These are phyloP conservation scores for Geranium rotundifolium DNA, from an alignment of 345 rosid genomes.

Conservation along the genomic window DNA sequence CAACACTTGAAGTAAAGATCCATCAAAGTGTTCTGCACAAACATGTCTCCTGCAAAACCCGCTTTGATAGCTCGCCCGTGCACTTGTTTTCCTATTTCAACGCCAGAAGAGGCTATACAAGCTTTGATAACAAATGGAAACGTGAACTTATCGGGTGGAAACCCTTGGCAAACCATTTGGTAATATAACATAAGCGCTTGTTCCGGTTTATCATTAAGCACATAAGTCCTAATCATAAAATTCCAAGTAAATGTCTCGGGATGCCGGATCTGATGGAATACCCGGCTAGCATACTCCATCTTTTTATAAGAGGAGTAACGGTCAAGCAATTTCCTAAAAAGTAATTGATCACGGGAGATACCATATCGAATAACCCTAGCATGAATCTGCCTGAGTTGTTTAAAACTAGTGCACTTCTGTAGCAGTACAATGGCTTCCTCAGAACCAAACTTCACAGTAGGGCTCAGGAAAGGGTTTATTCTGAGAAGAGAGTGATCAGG, in stretches of 20 bases:
- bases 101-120: slow-evolving; percentile 26
- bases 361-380: slow-evolving; percentile 37
- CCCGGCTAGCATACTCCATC: slow-evolving; percentile 35
- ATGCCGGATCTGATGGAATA: slow-evolving; percentile 32
- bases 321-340: slow-evolving; percentile 43
- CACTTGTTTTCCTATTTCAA: slow-evolving; percentile 35
- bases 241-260: slow-evolving; percentile 60
- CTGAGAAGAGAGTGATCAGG: slow-evolving; percentile 12
- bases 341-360: slow-evolving; percentile 38
- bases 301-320: slow-evolving; percentile 33
- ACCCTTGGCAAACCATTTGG: slow-evolving; percentile 36
- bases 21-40: slow-evolving; percentile 51
- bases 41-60: slow-evolving; percentile 37
- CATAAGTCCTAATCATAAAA: slow-evolving; percentile 50
- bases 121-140: slow-evolving; percentile 63
- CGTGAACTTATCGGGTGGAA: slow-evolving; percentile 57
- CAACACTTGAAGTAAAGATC: slow-evolving; percentile 52
- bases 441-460: slow-evolving; percentile 18
- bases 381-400: slow-evolving; percentile 51
- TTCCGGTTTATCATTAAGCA: slow-evolving; percentile 22
- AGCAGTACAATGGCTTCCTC: slow-evolving; percentile 32
- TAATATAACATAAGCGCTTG: slow-evolving; percentile 49
- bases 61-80: slow-evolving; percentile 52
- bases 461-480: slow-evolving; percentile 5
- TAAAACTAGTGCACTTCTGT: slow-evolving; percentile 31